Conservation (phyloP, 768 basidiomycete genomes). For the Boletus subparvulus region DNA sequence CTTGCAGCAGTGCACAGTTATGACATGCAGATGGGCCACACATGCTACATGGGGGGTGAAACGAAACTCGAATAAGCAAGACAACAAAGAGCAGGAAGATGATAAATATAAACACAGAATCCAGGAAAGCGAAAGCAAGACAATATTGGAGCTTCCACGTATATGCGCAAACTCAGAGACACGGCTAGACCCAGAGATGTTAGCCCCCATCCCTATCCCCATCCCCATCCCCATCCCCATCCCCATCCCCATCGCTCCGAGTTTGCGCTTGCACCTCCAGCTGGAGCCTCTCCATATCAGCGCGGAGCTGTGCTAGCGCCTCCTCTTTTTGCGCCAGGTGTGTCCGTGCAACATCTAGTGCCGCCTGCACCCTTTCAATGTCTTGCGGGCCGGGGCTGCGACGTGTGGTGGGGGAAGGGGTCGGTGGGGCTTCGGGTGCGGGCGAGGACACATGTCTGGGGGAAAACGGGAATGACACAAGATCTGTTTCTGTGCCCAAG, state of each 20-base stretch:
- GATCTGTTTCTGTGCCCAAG: conserved; percentile 8
- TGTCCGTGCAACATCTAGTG: conserved; percentile 19
- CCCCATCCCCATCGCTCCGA: no score
- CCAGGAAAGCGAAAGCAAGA: conserved; percentile 1
- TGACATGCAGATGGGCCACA: no score
- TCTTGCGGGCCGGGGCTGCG: conserved; percentile 16
- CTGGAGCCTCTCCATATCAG: conserved; percentile 23
- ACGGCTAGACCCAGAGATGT: background rate
- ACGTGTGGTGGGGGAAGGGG: background rate
- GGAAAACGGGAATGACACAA: conserved; percentile 21
- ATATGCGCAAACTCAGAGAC: no score
- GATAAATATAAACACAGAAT: background rate
- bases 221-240: no score
- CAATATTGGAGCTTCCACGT: background rate
- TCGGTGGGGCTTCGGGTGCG: background rate
- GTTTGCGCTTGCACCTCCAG: conserved; percentile 6
- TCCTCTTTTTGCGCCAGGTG: conserved; percentile 26
- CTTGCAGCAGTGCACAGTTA: no score
- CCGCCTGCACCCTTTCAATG: conserved; percentile 21
- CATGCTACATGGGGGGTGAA: no score
- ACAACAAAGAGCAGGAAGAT: background rate
- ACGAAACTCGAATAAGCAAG: background rate
- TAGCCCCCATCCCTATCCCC: background rate
- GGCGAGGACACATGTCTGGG: conserved; percentile 23
- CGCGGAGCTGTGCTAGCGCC: conserved; percentile 18